Base-by-base conservation (phyloP, 1,284 basidiomycete species). In the Ganoderma lingzhi region DNA sequence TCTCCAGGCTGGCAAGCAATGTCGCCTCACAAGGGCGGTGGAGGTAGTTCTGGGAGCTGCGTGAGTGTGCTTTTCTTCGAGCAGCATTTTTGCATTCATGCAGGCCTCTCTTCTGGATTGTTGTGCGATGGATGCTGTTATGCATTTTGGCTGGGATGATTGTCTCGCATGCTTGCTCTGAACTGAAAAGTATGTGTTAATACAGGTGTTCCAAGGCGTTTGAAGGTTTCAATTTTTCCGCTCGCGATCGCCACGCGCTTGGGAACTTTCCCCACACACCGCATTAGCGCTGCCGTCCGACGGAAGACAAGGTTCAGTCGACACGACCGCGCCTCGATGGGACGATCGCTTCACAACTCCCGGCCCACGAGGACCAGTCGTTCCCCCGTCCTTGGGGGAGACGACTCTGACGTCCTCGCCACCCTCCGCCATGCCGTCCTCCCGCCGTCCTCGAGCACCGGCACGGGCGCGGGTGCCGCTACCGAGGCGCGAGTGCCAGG, bases 401-500 rank as follows among this genome's bases (percentile, higher is more conserved):
- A 17, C 30, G 19, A 30, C 53, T 32, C 30, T 2, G 6, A 14
- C 12, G 17, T 55, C 15, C 6, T 30, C 30, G 2, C 30, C 53
- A 32, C 30, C 23, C 51, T 28, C 51, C 19, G 5, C 53, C 30
- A 55, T 55, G 30, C 48, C 48, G 1, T 28, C 48, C 48, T 28
- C 48, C n/a, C 48, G 48, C 23, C 23, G 23, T 8, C 23, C 48
- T 28, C 10, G 23, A 28, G 10, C 48, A 51, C 48, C 2, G 10
- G 48, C 23, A 12, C 23, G 1, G 10, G 23, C 48, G 28, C 23
- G 10, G 3, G 23, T 23, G 23, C 23, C 23, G 23, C 23, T 12
- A 28, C 23, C 48, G 12, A 30, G 15, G 2, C 23, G 23, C 35
- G 23, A n/a, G 32, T 68, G 67, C 30, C 37, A 62, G 32, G 67